Evolutionary conservation across 1,139 yeast genomes (phyloP).

Genomic region (Kurtzmaniella natalensis): DNA sequence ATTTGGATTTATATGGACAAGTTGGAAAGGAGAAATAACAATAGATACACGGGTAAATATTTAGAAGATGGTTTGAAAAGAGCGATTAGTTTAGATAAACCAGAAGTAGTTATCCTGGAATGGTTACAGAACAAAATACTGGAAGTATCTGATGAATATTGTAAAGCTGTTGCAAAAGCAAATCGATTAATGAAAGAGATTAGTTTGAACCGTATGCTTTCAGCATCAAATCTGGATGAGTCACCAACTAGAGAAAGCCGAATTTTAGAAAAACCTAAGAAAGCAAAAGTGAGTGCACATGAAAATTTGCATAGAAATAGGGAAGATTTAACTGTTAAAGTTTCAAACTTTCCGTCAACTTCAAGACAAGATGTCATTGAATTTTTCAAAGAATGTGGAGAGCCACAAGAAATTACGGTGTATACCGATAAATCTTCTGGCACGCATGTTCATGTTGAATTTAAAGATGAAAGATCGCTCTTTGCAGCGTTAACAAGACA

Average conservation of each 20-base stretch:
- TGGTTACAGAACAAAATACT: conserved; percentile 19
- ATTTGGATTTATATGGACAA: conserved; percentile 46
- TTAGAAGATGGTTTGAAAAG: conserved; percentile 29
- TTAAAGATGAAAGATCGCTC: conserved; percentile 44
- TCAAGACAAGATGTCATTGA: conserved; percentile 29
- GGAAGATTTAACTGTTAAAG: conserved; percentile 51
- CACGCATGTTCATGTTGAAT: conserved; percentile 58
- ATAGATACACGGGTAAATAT: conserved; percentile 11
- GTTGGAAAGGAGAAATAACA: conserved; percentile 30
- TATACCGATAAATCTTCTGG: conserved; percentile 25
- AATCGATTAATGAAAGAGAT: conserved; percentile 14
- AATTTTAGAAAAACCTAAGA: conserved; percentile 1
- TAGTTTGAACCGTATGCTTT: conserved; percentile 5
- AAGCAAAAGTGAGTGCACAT: too few species aligned
- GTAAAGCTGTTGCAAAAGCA: conserved; percentile 9
- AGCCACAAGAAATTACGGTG: conserved; percentile 26
- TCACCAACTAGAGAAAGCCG: background rate
- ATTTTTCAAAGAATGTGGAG: conserved; percentile 64
- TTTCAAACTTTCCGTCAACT: conserved; percentile 33
- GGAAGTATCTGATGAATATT: background rate
- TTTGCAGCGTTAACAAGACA: conserved; percentile 60
- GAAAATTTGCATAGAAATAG: conserved; percentile 40
- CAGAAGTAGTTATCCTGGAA: conserved; percentile 47
- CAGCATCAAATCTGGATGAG: background rate
- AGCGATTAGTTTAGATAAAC: conserved; percentile 39